Evolutionary conservation across 805 yeast genomes (phyloP).

Genomic region (Diddensiella transvaalensis): DNA sequence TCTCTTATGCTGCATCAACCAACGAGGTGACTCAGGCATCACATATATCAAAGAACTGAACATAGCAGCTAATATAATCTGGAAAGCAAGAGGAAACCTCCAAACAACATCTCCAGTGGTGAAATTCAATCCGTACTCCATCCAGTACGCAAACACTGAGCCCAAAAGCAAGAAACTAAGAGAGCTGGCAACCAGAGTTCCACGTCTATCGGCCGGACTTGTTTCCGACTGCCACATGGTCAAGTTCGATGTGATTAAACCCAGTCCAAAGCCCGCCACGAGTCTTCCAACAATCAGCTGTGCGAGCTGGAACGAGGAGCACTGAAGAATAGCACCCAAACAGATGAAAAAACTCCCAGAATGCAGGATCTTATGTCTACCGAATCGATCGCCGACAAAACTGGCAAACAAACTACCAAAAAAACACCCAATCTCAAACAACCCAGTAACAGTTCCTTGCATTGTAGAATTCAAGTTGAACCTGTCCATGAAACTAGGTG

Average conservation of each 20-base stretch:
- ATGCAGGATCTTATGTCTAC: conserved; percentile 56
- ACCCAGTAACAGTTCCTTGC: conserved; percentile 33
- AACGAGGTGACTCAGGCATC: conserved; percentile 24
- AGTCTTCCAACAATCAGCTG: conserved; percentile 59
- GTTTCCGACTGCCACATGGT: conserved; percentile 76
- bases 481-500: conserved; percentile 28
- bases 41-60: conserved; percentile 10
- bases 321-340: conserved; percentile 31
- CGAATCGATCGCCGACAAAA: conserved; percentile 51
- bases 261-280: conserved; percentile 72
- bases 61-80: conserved; percentile 13
- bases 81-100: conserved; percentile 22
- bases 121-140: conserved; percentile 19
- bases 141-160: conserved; percentile 37
- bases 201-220: conserved; percentile 10
- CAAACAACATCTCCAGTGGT: conserved; percentile 15
- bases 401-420: conserved; percentile 59
- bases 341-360: conserved; percentile 40
- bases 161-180: conserved; percentile 1
- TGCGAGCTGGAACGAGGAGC: conserved; percentile 37
- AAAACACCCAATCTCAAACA: conserved; percentile 68
- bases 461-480: conserved; percentile 21
- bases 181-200: neutral
- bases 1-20: conserved; percentile 11
- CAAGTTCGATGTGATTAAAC: conserved; percentile 65